Evolutionary conservation across 805 yeast genomes (phyloP), one percentile per base, ranked within the genome.

Genomic region (Yamadazyma endophytica): DNA sequence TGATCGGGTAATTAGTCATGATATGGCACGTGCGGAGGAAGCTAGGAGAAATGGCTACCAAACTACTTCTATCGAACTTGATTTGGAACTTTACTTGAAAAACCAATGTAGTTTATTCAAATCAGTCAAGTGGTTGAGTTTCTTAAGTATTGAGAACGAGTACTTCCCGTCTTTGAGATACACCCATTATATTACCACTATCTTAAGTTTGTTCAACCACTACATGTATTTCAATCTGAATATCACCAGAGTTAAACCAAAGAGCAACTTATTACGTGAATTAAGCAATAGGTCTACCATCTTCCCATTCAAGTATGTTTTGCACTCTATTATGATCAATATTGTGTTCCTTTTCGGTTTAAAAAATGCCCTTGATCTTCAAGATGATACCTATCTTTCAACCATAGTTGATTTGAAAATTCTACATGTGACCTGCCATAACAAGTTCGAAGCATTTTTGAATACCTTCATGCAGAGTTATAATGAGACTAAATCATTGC

Each of bases 141-240:
- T 58, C 28, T 37, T 55, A 9, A 43, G 49, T 21, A 33, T 55
- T 9, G 64, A 56, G 33, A 29, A 42, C 3, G 43, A 39, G 12
- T 51, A 58, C 39, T 58, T 54, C 31, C 58, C 64, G 1, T 42
- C 55, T 9, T 42, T 58, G 24, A 29, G 60, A 18, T 54, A 44
- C 31, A 33, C 50, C 3, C 42, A 54, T 13, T 56, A 50, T 37
- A 17, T 50, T n/a, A 51, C 61, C 9, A 22, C 54, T 2, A 47
- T 58, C 42, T 12, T 48, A 13, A 39, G 46, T 18, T 13, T 46
- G 14, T 52, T 52, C 30, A 56, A 56, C 34, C 52, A 46, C 28
- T 54, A 51, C 28, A 21, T 31, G 19, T 28, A 31, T 14, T 25
- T 58, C 21, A 50, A 50, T 33, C 43, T 42, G 4, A 4, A 33